These are phyloP conservation scores for Lantana camara DNA, from an alignment of 257 asterid species.

Conservation along the genomic window DNA sequence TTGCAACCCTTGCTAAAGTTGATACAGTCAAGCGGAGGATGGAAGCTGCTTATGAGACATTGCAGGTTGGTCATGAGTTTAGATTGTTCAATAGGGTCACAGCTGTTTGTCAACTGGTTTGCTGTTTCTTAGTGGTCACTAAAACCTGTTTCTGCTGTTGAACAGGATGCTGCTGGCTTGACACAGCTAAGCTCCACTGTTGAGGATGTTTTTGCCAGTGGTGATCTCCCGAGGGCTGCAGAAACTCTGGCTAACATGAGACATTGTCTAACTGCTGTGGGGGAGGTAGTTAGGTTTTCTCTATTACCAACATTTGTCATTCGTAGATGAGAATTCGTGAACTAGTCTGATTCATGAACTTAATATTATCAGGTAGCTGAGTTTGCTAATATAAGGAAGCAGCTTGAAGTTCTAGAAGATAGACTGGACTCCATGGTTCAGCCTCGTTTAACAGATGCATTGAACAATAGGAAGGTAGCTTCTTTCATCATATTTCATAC, in stretches of 20 bases:
- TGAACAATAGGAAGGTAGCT: constrained; percentile 78
- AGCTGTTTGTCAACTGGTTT: constrained; percentile 20
- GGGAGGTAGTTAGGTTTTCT: constrained; percentile 67
- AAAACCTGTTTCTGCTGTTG: constrained; percentile 32
- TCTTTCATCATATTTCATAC: constrained; percentile 29
- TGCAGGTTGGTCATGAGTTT: constrained; percentile 62
- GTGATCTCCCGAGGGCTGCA: constrained; percentile 97
- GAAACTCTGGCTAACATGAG: constrained; percentile 98
- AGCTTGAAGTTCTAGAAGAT: constrained; percentile 97
- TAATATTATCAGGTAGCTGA: constrained; percentile 83
- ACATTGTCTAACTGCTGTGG: constrained; percentile 96
- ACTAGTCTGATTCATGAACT: constrained; percentile 27
- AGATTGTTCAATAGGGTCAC: constrained; percentile 9
- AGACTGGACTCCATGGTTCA: constrained; percentile 97
- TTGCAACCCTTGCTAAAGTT: constrained; percentile 85
- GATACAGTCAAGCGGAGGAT: constrained; percentile 95
- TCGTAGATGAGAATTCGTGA: constrained; percentile 16
- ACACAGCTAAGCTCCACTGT: constrained; percentile 95
- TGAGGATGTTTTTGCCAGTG: constrained; percentile 97
- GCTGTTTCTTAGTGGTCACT: constrained; percentile 20
- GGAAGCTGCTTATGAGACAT: constrained; percentile 96
- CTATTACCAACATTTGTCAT: background rate
- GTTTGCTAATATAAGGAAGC: constrained; percentile 97
- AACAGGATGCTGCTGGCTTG: constrained; percentile 97
- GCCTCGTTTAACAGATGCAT: constrained; percentile 91